Evolutionary conservation across 306 rosid species (phyloP), one percentile per base, ranked within the genome.

Genomic region (Quercus agrifolia): DNA sequence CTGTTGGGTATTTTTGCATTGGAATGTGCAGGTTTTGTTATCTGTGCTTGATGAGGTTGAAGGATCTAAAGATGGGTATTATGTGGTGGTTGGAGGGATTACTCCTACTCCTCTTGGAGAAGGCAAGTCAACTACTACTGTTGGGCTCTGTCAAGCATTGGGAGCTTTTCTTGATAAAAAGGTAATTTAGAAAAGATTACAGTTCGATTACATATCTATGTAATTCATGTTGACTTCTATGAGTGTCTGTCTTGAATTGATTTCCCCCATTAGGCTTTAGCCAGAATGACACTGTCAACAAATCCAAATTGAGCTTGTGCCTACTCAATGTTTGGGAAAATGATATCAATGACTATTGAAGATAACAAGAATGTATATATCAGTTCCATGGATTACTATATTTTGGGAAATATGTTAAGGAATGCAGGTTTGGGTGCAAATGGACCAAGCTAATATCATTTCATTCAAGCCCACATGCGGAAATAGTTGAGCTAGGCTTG

Each of bases 81-180:
- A 95, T 85, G 98, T 95, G 84, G 99, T 95, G 81, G 99, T 95
- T 79, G 99, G 94, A 75, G 99, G 98, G 68, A 95, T 95, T 77
- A 95, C 99, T 74, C 99, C 99, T 56, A 95, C 99, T 4, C 96
- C 99, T 76, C 99, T 93, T 14, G 98, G 97, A 77, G 99, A 95
- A 90, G 99, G 98, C 66, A 95, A 95, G 85, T 95, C 99, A 79
- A 95, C 99, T 25, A 93, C 99, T n/a, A 91, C 97, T 46, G 97
- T 95, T 64, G 99, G 99, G 28, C 98, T 95, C 57, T 95, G 99
- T 80, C 99, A 95, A 91, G 99, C 99, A 83, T 83, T 95, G 77
- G 99, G 99, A 75, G 96, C 99, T 87, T 95, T 87, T 83, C 99
- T 93, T 81, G 89, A 95, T 75, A 95, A 90, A 79, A 95, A 93